Base-by-base conservation (phyloP, 1,139 yeast species). In the Saccharomyces hybrid region DNA sequence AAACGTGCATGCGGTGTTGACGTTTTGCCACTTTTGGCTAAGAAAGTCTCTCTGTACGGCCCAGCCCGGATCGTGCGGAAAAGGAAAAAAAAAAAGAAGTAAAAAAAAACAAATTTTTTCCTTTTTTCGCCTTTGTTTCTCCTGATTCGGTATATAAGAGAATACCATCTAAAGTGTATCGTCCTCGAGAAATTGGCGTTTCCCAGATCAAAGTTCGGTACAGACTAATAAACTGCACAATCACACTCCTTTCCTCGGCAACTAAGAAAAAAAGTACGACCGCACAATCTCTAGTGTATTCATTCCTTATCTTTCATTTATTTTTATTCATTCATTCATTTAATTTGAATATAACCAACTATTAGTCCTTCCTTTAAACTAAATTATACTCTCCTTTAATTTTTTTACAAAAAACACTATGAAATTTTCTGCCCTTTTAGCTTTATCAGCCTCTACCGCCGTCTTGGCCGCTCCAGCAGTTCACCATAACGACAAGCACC, bases 401-500 rank as follows among this genome's bases (percentile, higher is more conserved):
- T 38, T 34, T 38, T 16, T n/a, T n/a, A n/a, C 5, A 4, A 38
- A 3, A 44, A 26, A 51, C 47, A 51, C n/a, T 32, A 64, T 62
- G 65, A 61, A 62, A 55, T 56, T 60, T 26, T 61, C 66, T 26
- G 58, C 57, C 20, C 50, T 61, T 53, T 52, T 63, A 41, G 52
- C 61, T 52, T 53, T 63, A 51, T 49, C 62, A 7, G 55, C 64
- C 28, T 59, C 65, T 11, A 48, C 61, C 26, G 56, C 60, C 26
- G 60, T 57, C 16, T 49, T 58, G 28, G 65, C 69, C 32, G 69
- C 71, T 25, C 65, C 66, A 67, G 76, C 65, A 57, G 65, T 54
- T 16, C 83, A 79, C 61, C 73, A 73, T 54, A 86, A 81, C 69
- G 82, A 80, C 65, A 69, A 69, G 56, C 82, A 79, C 70, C 83